These are phyloP conservation scores for Teratosphaeria nubilosa DNA, from an alignment of 2,329 filamentous ascomycete species.

Conservation along the genomic window DNA sequence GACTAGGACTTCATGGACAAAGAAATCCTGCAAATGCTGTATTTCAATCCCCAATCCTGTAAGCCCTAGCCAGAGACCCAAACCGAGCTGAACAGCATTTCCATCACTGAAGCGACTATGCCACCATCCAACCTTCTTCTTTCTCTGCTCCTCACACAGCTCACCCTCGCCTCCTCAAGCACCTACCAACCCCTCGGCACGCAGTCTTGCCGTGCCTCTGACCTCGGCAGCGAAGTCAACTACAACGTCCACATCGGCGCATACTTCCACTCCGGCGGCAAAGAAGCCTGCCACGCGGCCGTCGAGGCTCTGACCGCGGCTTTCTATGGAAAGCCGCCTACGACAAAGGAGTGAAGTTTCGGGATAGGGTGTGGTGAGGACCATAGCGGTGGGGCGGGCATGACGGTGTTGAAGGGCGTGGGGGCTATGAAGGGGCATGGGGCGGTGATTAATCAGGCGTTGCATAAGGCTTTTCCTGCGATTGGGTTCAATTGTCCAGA, in stretches of 20 bases:
- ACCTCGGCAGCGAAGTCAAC: background rate
- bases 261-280: background rate
- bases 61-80: too few species aligned
- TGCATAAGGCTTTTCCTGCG: background rate
- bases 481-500: background rate
- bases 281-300: background rate
- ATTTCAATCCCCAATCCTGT: too few species aligned
- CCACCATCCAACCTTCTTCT: background rate
- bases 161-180: background rate
- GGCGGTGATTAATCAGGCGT: background rate
- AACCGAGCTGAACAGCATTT: too few species aligned
- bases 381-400: background rate
- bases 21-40: too few species aligned
- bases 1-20: too few species aligned
- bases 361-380: background rate
- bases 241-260: background rate
- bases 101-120: too few species aligned
- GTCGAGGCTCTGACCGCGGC: background rate
- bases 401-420: background rate
- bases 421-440: background rate
- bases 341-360: background rate
- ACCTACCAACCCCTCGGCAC: background rate
- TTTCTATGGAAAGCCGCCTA: background rate
- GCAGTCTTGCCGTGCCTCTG: background rate
- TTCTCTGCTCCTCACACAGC: background rate